phyloP scores from a whole-genome alignment of 768 basidiomycete species.

The Lactarius hatsudake region DNA sequence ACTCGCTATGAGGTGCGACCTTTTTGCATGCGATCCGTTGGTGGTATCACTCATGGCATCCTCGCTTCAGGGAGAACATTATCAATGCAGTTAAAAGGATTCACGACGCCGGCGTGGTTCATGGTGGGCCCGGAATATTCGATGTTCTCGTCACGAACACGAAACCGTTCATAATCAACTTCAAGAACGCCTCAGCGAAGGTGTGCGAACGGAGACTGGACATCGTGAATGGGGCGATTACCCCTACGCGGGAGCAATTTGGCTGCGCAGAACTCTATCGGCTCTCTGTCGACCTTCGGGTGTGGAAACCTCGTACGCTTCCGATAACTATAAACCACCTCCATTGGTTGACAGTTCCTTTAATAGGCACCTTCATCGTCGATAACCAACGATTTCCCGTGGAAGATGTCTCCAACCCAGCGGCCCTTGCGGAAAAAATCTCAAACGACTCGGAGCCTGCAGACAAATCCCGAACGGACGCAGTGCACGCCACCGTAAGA shows the following conservation, averaged over 20 bases:
- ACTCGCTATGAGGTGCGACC: conserved; percentile 7
- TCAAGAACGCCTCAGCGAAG: conserved; percentile 13
- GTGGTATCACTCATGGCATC: neutral
- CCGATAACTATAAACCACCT: neutral
- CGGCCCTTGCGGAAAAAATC: conserved; percentile 7
- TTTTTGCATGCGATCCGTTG: neutral
- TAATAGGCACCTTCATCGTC: conserved; percentile 12
- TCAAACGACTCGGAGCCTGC: neutral
- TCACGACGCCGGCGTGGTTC: conserved; percentile 16
- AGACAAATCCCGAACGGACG: conserved; percentile 6
- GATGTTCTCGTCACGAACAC: conserved; percentile 1
- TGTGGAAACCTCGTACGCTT: conserved; percentile 21
- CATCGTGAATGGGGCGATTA: conserved; percentile 10
- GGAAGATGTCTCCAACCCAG: conserved; percentile 15
- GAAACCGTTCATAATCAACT: conserved; percentile 20
- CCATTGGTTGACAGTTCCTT: neutral
- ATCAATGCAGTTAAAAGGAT: conserved; percentile 4
- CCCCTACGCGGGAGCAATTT: conserved; percentile 17
- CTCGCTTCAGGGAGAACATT: neutral
- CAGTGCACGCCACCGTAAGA: conserved; percentile 13
- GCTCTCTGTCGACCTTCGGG: conserved; percentile 10
- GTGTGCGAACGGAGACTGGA: conserved; percentile 11
- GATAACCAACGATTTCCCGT: conserved; percentile 13
- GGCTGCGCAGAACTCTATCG: conserved; percentile 18
- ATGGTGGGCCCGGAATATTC: conserved; percentile 9